These are phyloP conservation scores for Coemansia sp. DNA, from an alignment of 192 early-diverging fungal species.

Conservation along the genomic window DNA sequence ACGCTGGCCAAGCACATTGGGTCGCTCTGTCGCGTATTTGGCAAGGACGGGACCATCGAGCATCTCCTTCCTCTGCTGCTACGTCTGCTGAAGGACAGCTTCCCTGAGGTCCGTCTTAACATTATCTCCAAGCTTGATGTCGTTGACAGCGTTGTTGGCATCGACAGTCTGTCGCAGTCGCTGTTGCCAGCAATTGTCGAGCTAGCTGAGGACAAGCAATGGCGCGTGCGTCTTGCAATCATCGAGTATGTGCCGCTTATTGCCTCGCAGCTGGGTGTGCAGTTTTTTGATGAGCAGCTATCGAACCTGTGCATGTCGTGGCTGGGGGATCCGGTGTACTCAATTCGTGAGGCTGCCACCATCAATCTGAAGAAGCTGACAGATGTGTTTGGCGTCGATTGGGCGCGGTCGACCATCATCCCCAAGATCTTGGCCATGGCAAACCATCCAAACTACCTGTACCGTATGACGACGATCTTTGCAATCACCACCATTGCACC, in stretches of 20 bases:
- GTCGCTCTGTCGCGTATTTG: constrained; percentile 91
- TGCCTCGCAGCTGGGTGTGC: constrained; percentile 91
- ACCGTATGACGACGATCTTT: constrained; percentile 98
- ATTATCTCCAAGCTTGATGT: constrained; percentile 97
- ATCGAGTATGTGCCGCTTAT: constrained; percentile 99
- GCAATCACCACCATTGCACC: constrained; percentile 90
- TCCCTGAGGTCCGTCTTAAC: constrained; percentile 95
- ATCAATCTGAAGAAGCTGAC: constrained; percentile 92
- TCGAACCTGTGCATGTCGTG: constrained; percentile 96
- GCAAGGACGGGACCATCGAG: constrained; percentile 93
- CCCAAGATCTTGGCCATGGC: constrained; percentile 92
- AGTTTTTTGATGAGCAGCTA: constrained; percentile 98
- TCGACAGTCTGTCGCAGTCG: constrained; percentile 95
- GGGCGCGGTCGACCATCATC: constrained; percentile 93
- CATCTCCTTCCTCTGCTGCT: constrained; percentile 94
- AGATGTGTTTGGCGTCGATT: constrained; percentile 98
- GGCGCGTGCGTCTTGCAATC: constrained; percentile 98
- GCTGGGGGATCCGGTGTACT: constrained; percentile 95
- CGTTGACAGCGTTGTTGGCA: constrained; percentile 95
- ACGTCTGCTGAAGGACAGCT: constrained; percentile 95
- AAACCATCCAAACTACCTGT: constrained; percentile 91
- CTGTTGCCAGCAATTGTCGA: constrained; percentile 98
- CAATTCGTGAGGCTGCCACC: constrained; percentile 97
- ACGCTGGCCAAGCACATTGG: constrained; percentile 96
- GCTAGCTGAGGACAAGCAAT: constrained; percentile 99